phyloP scores from a whole-genome alignment of 2,329 filamentous ascomycete genomes.

The Fusarium gaditjirri region DNA sequence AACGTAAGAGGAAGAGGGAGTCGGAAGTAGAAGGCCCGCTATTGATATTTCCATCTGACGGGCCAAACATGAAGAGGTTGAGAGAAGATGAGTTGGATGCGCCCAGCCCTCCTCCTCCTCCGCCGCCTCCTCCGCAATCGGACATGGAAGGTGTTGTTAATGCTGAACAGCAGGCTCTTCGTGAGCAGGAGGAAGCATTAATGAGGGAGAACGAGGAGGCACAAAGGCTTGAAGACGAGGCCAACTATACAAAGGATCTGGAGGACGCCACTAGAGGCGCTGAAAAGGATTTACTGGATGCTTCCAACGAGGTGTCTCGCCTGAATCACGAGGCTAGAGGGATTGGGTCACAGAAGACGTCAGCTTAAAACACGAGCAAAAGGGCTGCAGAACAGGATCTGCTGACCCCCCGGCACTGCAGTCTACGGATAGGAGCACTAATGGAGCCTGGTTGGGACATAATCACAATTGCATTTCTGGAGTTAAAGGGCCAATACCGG shows the following conservation, averaged over 20 bases:
- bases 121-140: slow-evolving; percentile 59
- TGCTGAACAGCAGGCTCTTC: slow-evolving; percentile 58
- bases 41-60: slow-evolving; percentile 63
- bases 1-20: slow-evolving; percentile 74
- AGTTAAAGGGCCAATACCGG: slow-evolving; percentile 38
- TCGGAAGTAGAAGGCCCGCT: slow-evolving; percentile 52
- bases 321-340: slow-evolving; percentile 13
- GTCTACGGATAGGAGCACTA: slow-evolving; percentile 37
- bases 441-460: slow-evolving; percentile 37
- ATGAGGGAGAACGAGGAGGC: slow-evolving; percentile 66
- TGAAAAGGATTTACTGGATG: slow-evolving; percentile 30
- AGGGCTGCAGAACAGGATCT: slow-evolving; percentile 39
- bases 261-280: slow-evolving; percentile 40
- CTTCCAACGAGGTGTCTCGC: slow-evolving; percentile 25
- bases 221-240: slow-evolving; percentile 62
- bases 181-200: slow-evolving; percentile 62
- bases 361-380: slow-evolving; percentile 25
- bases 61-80: slow-evolving; percentile 64
- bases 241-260: slow-evolving; percentile 45
- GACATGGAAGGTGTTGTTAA: slow-evolving; percentile 50
- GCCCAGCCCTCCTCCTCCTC: slow-evolving; percentile 57
- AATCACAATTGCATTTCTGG: slow-evolving; percentile 40
- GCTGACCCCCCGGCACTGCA: slow-evolving; percentile 33
- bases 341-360: slow-evolving; percentile 20
- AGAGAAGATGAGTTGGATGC: slow-evolving; percentile 59